A percentile compares a stretch with the other conserved stretches of the same genome.
Conservation (phyloP, 73 alveolate genomes). For the Paramecium tetraurelia region DNA sequence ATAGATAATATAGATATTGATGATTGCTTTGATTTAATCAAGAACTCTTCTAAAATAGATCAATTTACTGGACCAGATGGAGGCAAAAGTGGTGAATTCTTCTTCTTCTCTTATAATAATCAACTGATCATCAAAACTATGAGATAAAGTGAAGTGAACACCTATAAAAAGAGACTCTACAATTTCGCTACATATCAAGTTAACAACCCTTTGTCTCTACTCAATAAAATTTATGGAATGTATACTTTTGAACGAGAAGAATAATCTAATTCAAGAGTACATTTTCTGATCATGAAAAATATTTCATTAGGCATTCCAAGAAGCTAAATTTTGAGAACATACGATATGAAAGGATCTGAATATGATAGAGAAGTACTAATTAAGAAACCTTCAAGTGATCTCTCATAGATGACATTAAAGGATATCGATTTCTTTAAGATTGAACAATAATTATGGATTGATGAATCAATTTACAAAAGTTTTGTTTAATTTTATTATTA, state of each 20-base stretch:
- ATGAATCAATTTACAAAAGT: background rate
- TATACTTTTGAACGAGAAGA: conserved; percentile 88
- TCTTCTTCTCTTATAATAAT: conserved; percentile 93
- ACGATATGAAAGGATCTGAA: conserved; percentile 92
- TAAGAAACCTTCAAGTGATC: conserved; percentile 76
- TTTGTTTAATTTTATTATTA: background rate
- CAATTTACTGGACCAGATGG: conserved; percentile 63
- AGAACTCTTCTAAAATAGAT: conserved; percentile 65
- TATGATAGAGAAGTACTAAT: conserved; percentile 80
- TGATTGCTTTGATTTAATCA: conserved; percentile 45
- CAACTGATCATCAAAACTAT: conserved; percentile 91
- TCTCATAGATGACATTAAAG: conserved; percentile 74
- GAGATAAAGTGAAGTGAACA: conserved; percentile 76
- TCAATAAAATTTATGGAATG: conserved; percentile 91
- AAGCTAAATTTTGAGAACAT: conserved; percentile 79
- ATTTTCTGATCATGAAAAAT: conserved; percentile 89
- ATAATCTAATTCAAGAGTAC: conserved; percentile 72
- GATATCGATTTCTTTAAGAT: conserved; percentile 81
- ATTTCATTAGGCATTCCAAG: conserved; percentile 78
- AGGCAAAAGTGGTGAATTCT: conserved; percentile 96
- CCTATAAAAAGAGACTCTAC: conserved; percentile 72
- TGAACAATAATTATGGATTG: conserved; percentile 62
- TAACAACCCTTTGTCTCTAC: conserved; percentile 71
- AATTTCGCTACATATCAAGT: conserved; percentile 74
- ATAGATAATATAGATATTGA: conserved; percentile 32